Evolutionary conservation across 257 asterid genomes (phyloP).

Genomic region (Mitragyna speciosa): DNA sequence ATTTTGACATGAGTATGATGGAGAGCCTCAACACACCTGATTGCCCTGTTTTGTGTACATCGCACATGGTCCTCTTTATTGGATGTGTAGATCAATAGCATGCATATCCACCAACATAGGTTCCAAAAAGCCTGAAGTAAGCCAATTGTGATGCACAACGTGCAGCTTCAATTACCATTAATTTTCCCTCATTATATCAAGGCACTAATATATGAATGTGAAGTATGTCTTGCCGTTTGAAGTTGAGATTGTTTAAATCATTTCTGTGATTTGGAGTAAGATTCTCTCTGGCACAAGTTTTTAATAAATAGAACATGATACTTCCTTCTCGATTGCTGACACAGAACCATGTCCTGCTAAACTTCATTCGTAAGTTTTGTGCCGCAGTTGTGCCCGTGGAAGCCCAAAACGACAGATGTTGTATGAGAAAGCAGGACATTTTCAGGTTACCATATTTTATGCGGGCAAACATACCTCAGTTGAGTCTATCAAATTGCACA

Average conservation of each 20-base stretch:
- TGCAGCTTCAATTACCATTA: background rate
- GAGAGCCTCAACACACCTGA: background rate
- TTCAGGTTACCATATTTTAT: constrained; percentile 53
- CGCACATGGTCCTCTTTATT: background rate
- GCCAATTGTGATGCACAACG: background rate
- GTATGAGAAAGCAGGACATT: constrained; percentile 72
- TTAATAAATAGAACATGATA: background rate
- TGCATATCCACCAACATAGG: background rate
- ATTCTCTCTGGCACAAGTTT: background rate
- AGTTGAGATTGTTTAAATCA: background rate
- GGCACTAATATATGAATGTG: background rate
- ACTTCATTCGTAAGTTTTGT: constrained; percentile 2
- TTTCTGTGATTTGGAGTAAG: background rate
- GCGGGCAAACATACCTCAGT: background rate
- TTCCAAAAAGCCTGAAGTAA: background rate
- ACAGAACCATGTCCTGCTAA: background rate
- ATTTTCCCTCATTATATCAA: background rate
- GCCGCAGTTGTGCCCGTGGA: constrained; percentile 89
- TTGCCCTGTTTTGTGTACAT: background rate
- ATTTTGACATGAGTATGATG: background rate
- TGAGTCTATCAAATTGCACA: background rate
- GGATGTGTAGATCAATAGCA: background rate
- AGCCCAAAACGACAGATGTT: constrained; percentile 76
- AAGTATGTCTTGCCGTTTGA: background rate
- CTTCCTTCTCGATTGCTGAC: background rate